phyloP scores from a whole-genome alignment of 2,329 filamentous ascomycete species.

The Aaosphaeria pasadenensis region DNA sequence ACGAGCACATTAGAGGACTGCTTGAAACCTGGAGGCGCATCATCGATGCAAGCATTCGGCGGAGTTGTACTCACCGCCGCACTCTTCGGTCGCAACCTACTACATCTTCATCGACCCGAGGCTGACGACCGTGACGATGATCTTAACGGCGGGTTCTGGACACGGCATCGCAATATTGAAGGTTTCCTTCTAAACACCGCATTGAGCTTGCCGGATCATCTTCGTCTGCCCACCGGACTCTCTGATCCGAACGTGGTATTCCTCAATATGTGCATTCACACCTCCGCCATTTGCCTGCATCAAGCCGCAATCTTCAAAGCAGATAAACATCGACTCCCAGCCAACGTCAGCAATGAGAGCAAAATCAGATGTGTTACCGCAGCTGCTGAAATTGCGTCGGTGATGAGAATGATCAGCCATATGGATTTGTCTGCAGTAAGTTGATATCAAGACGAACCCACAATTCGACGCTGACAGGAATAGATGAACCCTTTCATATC shows the following conservation, averaged over 20 bases:
- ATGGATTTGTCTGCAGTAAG: slow-evolving; percentile 79
- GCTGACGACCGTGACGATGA: slow-evolving; percentile 79
- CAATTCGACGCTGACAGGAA: neutral
- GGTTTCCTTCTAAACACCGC: slow-evolving; percentile 86
- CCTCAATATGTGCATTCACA: slow-evolving; percentile 95
- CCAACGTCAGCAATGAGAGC: slow-evolving; percentile 79
- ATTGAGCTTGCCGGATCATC: slow-evolving; percentile 72
- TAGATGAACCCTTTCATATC: slow-evolving; percentile 95
- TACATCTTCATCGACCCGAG: slow-evolving; percentile 85
- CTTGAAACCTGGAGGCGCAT: slow-evolving; percentile 68
- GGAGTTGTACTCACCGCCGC: slow-evolving; percentile 82
- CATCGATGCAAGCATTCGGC: slow-evolving; percentile 72
- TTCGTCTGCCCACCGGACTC: slow-evolving; percentile 76
- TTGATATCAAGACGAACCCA: slow-evolving; percentile 9
- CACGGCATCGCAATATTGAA: slow-evolving; percentile 83
- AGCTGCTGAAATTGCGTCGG: slow-evolving; percentile 87
- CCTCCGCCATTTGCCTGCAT: slow-evolving; percentile 94
- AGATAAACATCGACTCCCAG: slow-evolving; percentile 78
- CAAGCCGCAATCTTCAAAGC: slow-evolving; percentile 98
- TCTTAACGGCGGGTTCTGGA: slow-evolving; percentile 94
- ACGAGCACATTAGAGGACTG: slow-evolving; percentile 68
- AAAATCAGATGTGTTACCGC: slow-evolving; percentile 91
- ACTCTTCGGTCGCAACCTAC: slow-evolving; percentile 85
- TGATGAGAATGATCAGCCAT: slow-evolving; percentile 94
- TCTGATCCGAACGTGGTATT: slow-evolving; percentile 83